Conservation (phyloP, 495 filamentous ascomycete genomes). For the Penicillium macrosclerotiorum region DNA sequence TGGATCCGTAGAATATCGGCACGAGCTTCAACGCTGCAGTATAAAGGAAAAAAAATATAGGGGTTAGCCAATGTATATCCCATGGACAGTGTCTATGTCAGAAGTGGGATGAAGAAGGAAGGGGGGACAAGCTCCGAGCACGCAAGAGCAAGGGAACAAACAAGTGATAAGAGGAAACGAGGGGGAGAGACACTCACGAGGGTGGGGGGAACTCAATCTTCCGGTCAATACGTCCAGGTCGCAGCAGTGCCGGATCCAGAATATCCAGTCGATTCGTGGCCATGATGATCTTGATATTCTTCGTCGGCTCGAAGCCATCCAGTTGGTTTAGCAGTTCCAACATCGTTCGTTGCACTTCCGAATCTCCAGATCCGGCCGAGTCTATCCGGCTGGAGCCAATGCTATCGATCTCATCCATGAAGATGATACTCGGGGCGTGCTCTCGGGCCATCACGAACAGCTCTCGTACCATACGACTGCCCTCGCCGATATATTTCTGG, state of each 20-base stretch:
- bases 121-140: too few relatives aligned
- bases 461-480: constrained; percentile 97
- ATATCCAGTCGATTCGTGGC: constrained; percentile 98
- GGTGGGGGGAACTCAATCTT: constrained; percentile 99
- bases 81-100: too few relatives aligned
- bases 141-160: not conserved
- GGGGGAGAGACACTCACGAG: constrained; percentile 50
- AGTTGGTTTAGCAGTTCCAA: constrained; percentile 96
- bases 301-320: constrained; percentile 98
- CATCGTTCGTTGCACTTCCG: constrained; percentile 99
- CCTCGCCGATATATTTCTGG: constrained; percentile 99
- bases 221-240: constrained; percentile 93
- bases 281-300: constrained; percentile 99
- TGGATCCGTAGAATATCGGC: constrained; percentile 98
- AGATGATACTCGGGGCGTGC: constrained; percentile 99
- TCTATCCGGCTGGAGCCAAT: constrained; percentile 98
- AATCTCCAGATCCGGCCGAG: constrained; percentile 90
- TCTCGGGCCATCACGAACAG: constrained; percentile 99
- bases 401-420: constrained; percentile 99
- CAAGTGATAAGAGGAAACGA: not conserved
- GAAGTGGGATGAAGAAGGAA: too few relatives aligned
- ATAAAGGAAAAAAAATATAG: constrained; percentile 3
- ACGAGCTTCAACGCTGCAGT: constrained; percentile 80
- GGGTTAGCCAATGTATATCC: constrained; percentile 17
- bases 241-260: constrained; percentile 88